Evolutionary conservation across 306 rosid genomes (phyloP).

Genomic region (Cyamopsis tetragonoloba): DNA sequence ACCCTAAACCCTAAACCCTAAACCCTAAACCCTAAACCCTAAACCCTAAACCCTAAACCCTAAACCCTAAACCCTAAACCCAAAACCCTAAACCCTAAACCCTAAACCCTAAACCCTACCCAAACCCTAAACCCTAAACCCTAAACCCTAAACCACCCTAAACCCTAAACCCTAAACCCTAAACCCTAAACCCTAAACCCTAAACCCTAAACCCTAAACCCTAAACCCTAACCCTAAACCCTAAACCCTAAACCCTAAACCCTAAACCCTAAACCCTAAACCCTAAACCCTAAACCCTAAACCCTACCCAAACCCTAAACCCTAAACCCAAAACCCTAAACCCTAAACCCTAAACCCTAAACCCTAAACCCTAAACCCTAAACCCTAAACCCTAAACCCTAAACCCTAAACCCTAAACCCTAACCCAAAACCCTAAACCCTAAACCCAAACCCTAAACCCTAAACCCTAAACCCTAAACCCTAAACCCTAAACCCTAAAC

Average conservation of each 20-base stretch:
- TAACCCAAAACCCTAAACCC: neutral
- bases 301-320: neutral
- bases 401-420: neutral
- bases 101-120: neutral
- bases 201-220: constrained; percentile 5
- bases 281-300: neutral
- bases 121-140: neutral
- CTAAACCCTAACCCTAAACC: constrained; percentile 1
- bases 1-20: neutral
- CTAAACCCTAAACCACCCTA: neutral
- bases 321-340: neutral
- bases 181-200: neutral
- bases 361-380: neutral
- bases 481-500: neutral
- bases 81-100: neutral
- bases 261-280: constrained; percentile 10
- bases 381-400: neutral
- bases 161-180: neutral
- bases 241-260: neutral
- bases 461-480: neutral
- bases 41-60: neutral
- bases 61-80: neutral
- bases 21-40: neutral
- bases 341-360: neutral
- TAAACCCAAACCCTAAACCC: neutral